Base-by-base conservation (phyloP, 179 eudicot genomes). In the Drosera spatulata region DNA sequence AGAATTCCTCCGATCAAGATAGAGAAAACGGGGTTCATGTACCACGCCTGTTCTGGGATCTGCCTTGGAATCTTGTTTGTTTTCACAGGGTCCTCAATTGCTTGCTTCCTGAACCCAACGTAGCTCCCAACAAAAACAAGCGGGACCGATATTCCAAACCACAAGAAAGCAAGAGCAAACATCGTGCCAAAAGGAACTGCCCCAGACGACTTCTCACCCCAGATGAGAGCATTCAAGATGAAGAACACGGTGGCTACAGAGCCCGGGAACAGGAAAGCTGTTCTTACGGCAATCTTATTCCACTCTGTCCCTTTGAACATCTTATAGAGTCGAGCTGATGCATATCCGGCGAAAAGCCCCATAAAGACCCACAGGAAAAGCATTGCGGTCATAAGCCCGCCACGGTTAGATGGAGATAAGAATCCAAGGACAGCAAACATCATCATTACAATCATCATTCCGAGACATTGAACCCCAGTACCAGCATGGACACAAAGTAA, bases 91-190 rank as follows among this genome's bases (percentile, higher is more conserved):
- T 68, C 66, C 3, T 68, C 71, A 38, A 55, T 55, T n/a, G 61
- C 62, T 0, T 66, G 56, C 33, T 46, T 68, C 51, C 61, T 68
- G 71, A 61, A 68, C 10, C 61, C 71, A 43, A 68, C 41, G 66
- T 55, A 68, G 41, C 71, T 68, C 8, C 71, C 71, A 0, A 68
- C 55, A 40, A 68, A 68, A 13, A 68, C 71, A 14, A 68, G 39
- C 7, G 71, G 71, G 6, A 68, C 66, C 10, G 71, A 68, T 62
- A 68, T 68, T 48, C 71, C 71, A n/a, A 68, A 68, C 71, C 71
- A 68, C n/a, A 68, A 56, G 4, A 61, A 50, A n/a, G 61, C 61
- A 7, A 68, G 46, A 2, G 71, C 71, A 55, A 61, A 67, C 71
- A 67, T 61, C 11, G 71, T 67, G 8, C 71, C 65, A 40, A 67